Evolutionary conservation across 192 early-diverging fungal genomes (phyloP), one percentile per base, ranked within the genome.

Genomic region (Coemansia sp.): DNA sequence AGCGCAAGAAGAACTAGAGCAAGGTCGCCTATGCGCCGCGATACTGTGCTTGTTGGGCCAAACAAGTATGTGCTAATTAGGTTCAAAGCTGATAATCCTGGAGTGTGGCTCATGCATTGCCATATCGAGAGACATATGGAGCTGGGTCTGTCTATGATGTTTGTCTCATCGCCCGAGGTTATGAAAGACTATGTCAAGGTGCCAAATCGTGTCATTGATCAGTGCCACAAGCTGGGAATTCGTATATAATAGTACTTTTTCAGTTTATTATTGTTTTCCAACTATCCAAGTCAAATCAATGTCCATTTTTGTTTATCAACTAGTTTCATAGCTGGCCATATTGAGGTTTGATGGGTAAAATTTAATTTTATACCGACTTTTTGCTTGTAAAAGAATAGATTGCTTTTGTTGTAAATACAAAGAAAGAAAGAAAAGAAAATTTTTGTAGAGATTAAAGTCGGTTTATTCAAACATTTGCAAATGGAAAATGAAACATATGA

Each of bases 21-120:
- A 25, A 37, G 66, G 9, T 38, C 53, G 48, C 60, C 76, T 30
- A 57, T 83, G 38, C 79, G 84, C 30, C 80, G 91, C 42, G 91
- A 94, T 57, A 87, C 83, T 4, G 66, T 86, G 5, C 50, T 81
- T 17, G 70, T 91, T 3, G 80, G 78, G 24, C 69, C 69, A 22
- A 54, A 72, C 35, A 53, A 78, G 26, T 86, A 80, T 49, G 72
- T 69, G n/a, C 76, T 83, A 15, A 64, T 93, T 52, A 74, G 88
- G 25, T 87, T 89, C 70, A 42, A 69, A 11, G 85, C 86, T 19
- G 83, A 90, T 64, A 93, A 90, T 58, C 87, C 88, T 9, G 91
- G 89, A 25, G 80, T 82, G 37, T 93, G 89, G 89, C 55, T 87
- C 28, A 79, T 92, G 77, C 92, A 92, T 69, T 94, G 92, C 65